Conservation (phyloP, 2,329 filamentous ascomycete genomes). For the Exophiala sp. region DNA sequence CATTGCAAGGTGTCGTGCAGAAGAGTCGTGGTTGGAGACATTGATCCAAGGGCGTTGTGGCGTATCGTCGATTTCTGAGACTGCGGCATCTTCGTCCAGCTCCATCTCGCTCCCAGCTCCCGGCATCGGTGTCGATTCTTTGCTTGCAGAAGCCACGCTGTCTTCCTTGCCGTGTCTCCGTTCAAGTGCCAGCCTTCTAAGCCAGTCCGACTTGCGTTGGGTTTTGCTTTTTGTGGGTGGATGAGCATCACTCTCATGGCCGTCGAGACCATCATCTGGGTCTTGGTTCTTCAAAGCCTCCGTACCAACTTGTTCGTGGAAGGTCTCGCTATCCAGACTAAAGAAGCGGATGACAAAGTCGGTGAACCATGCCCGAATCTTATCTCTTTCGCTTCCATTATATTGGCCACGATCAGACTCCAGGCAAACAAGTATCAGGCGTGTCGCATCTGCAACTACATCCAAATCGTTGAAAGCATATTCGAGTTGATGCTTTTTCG, state of each 20-base stretch:
- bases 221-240: constrained; percentile 66
- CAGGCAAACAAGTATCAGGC: constrained; percentile 47
- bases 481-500: constrained; percentile 68
- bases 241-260: constrained; percentile 64
- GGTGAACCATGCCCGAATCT: constrained; percentile 72
- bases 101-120: constrained; percentile 25
- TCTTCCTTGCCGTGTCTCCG: constrained; percentile 75
- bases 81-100: constrained; percentile 68
- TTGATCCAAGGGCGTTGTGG: constrained; percentile 51
- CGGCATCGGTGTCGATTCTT: constrained; percentile 71
- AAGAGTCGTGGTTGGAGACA: constrained; percentile 51
- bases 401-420: constrained; percentile 49
- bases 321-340: constrained; percentile 66
- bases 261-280: constrained; percentile 69
- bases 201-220: constrained; percentile 71
- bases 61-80: constrained; percentile 44
- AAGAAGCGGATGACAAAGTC: constrained; percentile 75
- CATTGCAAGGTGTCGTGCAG: constrained; percentile 60
- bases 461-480: constrained; percentile 71
- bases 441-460: constrained; percentile 55
- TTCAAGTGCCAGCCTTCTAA: constrained; percentile 83
- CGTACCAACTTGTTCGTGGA: constrained; percentile 53
- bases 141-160: constrained; percentile 72
- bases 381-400: constrained; percentile 64
- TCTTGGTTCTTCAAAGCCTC: constrained; percentile 70